A percentile compares a stretch with the other conserved stretches of the same genome.
These are phyloP conservation scores for Leucogyrophana mollusca DNA, from an alignment of 768 basidiomycete species.

Conservation along the genomic window DNA sequence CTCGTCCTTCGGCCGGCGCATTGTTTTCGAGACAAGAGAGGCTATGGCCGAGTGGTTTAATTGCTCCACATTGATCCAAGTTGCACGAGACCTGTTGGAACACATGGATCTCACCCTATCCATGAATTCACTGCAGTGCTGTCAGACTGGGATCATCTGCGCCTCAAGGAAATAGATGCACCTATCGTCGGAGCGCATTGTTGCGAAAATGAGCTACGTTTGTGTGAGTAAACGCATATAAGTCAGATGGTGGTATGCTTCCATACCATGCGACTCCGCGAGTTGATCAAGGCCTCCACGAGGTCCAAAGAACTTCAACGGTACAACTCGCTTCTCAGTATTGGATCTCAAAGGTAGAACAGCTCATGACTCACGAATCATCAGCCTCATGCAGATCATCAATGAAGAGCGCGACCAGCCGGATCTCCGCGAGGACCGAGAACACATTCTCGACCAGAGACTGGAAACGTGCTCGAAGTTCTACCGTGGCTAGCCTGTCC, in stretches of 20 bases:
- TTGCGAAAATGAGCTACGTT: slow-evolving; percentile 60
- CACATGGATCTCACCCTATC: slow-evolving; percentile 59
- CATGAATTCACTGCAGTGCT: slow-evolving; percentile 40
- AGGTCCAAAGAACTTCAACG: slow-evolving; percentile 58
- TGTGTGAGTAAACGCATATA: not conserved
- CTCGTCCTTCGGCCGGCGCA: slow-evolving; percentile 59
- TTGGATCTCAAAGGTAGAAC: not conserved
- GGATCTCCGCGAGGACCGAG: slow-evolving; percentile 63
- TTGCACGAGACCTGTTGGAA: slow-evolving; percentile 51
- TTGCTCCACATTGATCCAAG: slow-evolving; percentile 68
- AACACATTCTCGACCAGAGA: slow-evolving; percentile 71
- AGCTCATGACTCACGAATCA: slow-evolving; percentile 47
- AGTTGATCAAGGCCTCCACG: slow-evolving; percentile 61
- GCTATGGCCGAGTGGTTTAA: slow-evolving; percentile 56
- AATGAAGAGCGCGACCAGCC: slow-evolving; percentile 67
- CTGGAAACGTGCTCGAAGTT: slow-evolving; percentile 70
- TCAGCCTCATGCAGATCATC: slow-evolving; percentile 78
- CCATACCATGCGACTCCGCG: slow-evolving; percentile 62
- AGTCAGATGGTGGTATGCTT: slow-evolving; percentile 8
- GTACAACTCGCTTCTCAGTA: not conserved
- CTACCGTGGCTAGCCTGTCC: slow-evolving; percentile 54
- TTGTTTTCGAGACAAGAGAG: slow-evolving; percentile 58
- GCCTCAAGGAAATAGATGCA: slow-evolving; percentile 25
- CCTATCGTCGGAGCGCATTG: slow-evolving; percentile 56
- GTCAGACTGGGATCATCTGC: not conserved